These are phyloP conservation scores for Rhodofomes roseus DNA, from an alignment of 1,284 basidiomycete genomes.

Conservation along the genomic window DNA sequence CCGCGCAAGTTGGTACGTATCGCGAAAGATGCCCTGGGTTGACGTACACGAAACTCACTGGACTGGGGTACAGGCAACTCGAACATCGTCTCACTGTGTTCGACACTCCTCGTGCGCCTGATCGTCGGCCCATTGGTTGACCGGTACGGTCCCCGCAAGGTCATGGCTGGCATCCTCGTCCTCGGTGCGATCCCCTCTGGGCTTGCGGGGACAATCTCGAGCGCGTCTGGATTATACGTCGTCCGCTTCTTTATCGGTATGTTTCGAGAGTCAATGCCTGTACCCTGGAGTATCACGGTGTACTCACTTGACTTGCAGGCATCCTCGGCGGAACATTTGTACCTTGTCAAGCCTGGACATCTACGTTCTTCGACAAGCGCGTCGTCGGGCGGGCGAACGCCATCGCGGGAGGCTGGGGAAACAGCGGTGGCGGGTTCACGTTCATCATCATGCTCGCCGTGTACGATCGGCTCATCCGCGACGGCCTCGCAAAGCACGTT, in stretches of 20 bases:
- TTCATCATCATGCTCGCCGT: slow-evolving; percentile 60
- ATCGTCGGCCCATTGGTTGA: slow-evolving; percentile 57
- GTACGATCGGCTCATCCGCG: slow-evolving; percentile 39
- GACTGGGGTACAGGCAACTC: slow-evolving; percentile 38
- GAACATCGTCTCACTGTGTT: slow-evolving; percentile 54
- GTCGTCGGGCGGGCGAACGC: slow-evolving; percentile 57
- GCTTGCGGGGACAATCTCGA: slow-evolving; percentile 49
- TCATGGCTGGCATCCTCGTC: slow-evolving; percentile 57
- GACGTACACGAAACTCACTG: background rate
- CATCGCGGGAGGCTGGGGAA: slow-evolving; percentile 51
- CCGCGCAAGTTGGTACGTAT: slow-evolving; percentile 38
- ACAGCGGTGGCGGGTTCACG: slow-evolving; percentile 48
- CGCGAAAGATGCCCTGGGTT: background rate
- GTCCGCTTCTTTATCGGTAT: slow-evolving; percentile 49
- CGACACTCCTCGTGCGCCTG: slow-evolving; percentile 53
- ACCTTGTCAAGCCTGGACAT: slow-evolving; percentile 56
- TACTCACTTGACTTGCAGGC: slow-evolving; percentile 5
- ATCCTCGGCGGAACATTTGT: slow-evolving; percentile 62
- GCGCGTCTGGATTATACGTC: slow-evolving; percentile 42
- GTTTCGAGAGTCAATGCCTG: background rate
- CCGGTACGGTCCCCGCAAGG: slow-evolving; percentile 54
- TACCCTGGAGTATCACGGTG: background rate
- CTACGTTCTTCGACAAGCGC: slow-evolving; percentile 57
- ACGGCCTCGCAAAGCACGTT: slow-evolving; percentile 39
- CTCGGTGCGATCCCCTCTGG: slow-evolving; percentile 64